Conservation (phyloP, 2,329 filamentous ascomycete genomes). For the Xylaria sp. region DNA sequence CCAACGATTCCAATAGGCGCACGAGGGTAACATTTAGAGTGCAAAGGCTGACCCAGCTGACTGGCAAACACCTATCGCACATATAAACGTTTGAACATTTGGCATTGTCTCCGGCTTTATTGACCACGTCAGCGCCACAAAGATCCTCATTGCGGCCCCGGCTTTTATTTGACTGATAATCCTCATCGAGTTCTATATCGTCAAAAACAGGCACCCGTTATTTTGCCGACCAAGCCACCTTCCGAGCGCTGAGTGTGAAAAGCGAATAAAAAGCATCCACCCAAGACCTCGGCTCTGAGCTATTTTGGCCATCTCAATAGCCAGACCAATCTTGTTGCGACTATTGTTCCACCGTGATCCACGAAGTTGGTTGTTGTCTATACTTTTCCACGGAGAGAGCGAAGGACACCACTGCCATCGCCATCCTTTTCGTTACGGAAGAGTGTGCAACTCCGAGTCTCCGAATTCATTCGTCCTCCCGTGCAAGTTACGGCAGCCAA, state of each 20-base stretch:
- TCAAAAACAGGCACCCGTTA: slow-evolving; percentile 31
- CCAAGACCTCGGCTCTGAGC: slow-evolving; percentile 23
- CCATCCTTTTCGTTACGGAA: slow-evolving; percentile 17
- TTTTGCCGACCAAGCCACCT: slow-evolving; percentile 40
- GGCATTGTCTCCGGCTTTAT: slow-evolving; percentile 38
- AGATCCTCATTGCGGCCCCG: slow-evolving; percentile 36
- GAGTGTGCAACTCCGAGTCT: slow-evolving; percentile 25
- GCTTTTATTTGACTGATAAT: slow-evolving; percentile 26
- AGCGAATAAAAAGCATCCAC: slow-evolving; percentile 27
- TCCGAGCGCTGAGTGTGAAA: slow-evolving; percentile 35
- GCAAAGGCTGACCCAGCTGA: slow-evolving; percentile 37
- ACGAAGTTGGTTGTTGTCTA: background rate
- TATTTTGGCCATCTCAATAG: slow-evolving; percentile 29
- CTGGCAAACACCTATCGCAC: slow-evolving; percentile 33
- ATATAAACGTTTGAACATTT: slow-evolving; percentile 30
- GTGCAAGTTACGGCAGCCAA: slow-evolving; percentile 30
- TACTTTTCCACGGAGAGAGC: slow-evolving; percentile 30
- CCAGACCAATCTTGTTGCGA: slow-evolving; percentile 15
- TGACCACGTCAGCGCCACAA: slow-evolving; percentile 44
- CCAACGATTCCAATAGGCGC: slow-evolving; percentile 31
- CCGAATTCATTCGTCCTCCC: slow-evolving; percentile 29
- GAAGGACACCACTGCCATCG: slow-evolving; percentile 29
- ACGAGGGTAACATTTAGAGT: slow-evolving; percentile 33
- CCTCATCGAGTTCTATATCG: slow-evolving; percentile 29
- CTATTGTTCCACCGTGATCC: slow-evolving; percentile 11